Evolutionary conservation across 768 basidiomycete genomes (phyloP).

Genomic region (Auricularia cornea): DNA sequence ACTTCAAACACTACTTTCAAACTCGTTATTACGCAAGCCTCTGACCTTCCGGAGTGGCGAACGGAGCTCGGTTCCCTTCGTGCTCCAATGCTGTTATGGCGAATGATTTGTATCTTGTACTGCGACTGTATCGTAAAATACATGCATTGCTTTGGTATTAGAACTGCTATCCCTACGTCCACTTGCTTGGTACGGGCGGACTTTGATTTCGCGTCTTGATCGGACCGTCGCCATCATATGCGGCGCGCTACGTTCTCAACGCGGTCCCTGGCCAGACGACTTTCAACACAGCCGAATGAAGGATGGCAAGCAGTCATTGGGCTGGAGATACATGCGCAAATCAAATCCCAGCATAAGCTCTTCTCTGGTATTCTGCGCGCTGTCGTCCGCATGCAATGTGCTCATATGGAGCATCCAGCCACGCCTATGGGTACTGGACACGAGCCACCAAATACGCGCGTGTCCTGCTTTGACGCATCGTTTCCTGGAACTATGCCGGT

Average conservation of each 20-base stretch:
- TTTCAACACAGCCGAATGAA: neutral
- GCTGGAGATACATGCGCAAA: constrained; percentile 92
- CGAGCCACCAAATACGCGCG: constrained; percentile 60
- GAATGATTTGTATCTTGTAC: neutral
- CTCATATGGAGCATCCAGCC: constrained; percentile 31
- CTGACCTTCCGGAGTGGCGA: neutral
- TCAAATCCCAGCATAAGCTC: constrained; percentile 79
- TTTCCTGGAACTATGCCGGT: constrained; percentile 93
- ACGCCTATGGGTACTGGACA: constrained; percentile 25
- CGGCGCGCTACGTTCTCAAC: neutral
- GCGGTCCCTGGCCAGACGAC: neutral
- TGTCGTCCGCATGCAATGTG: neutral
- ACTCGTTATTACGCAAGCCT: neutral
- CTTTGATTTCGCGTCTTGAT: neutral
- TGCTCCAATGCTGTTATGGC: neutral
- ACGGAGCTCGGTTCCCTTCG: neutral
- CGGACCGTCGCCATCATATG: neutral
- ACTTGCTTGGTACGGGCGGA: too few relatives aligned
- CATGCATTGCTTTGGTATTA: neutral
- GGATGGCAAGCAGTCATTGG: constrained; percentile 90
- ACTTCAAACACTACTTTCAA: neutral
- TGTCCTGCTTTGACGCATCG: constrained; percentile 76
- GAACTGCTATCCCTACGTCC: too few relatives aligned
- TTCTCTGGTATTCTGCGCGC: constrained; percentile 56
- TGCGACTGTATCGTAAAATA: neutral